Base-by-base conservation (phyloP, 2,329 filamentous ascomycete genomes). In the Aspergillus fijiensis region DNA sequence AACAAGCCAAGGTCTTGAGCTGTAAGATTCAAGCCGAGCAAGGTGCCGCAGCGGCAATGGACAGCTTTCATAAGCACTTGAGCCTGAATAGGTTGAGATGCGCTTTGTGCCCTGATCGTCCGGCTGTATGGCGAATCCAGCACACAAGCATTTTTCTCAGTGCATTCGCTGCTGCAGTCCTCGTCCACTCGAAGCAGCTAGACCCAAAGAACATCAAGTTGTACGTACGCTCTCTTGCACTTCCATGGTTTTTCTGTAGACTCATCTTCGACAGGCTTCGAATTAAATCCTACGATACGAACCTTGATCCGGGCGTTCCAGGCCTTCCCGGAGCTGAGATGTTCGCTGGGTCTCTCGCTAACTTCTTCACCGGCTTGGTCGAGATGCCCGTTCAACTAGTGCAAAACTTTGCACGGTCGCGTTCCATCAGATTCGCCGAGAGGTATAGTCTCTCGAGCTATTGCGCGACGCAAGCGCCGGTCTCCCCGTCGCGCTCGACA, bases 291-390 rank as follows among this genome's bases (percentile, higher is more conserved):
- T 91, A 92, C 73, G 85, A 88, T 62, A 89, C 88, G 0, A 89
- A 92, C 58, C 85, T 87, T 49, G 88, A 91, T 45, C 90, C 90
- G 0, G 87, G 86, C 72, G 90, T 93, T 69, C 90, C 91, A 0
- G 86, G 93, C 47, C 87, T 88, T n/a, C 90, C 89, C 23, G 90
- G 86, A n/a, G 86, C 90, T 1, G 84, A 85, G 42, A 90, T 91
- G 0, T 76, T 96, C 1, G 79, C 95, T 7, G 89, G 89, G 10
- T 92, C 92, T 29, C 80, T 93, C 49, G 87, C 88, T 42, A 88
- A 84, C 35, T 87, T 96, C 60, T 85, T 89, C 70, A 89, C 96
- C 86, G 90, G 90, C 0, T 83, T 95, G 48, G 90, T 90, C 2
- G 92, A 96, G 70, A 79, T 87, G 59, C 85, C 85, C 0, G 79